A percentile compares a stretch with the other conserved stretches of the same genome.
These are phyloP conservation scores for Talaromyces piceae DNA, from an alignment of 2,329 filamentous ascomycete genomes.

Conservation along the genomic window DNA sequence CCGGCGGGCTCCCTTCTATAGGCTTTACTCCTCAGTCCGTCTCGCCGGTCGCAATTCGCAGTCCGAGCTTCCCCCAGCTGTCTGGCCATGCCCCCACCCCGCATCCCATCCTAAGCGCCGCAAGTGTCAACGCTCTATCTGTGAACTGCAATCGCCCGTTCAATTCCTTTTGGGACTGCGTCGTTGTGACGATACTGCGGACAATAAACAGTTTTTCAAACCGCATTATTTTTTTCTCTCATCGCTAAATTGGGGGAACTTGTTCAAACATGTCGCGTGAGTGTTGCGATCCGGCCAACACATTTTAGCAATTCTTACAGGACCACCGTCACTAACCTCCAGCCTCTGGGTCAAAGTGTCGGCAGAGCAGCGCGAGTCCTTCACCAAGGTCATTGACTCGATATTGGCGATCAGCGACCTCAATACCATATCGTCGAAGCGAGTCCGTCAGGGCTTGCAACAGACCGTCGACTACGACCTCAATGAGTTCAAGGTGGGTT, in stretches of 20 bases:
- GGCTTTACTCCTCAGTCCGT: background rate
- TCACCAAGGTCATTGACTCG: constrained; percentile 54
- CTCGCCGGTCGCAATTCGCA: background rate
- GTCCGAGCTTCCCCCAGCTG: constrained; percentile 10
- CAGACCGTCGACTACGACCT: constrained; percentile 54
- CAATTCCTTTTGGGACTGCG: constrained; percentile 14
- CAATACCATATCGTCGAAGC: constrained; percentile 58
- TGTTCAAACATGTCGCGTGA: constrained; percentile 33
- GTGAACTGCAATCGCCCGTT: constrained; percentile 6
- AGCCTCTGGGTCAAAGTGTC: constrained; percentile 34
- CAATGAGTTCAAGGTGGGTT: constrained; percentile 52
- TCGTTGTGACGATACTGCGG: background rate
- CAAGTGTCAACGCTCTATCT: constrained; percentile 10
- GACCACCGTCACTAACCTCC: constrained; percentile 11
- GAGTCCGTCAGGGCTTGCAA: constrained; percentile 57
- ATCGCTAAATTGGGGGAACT: background rate
- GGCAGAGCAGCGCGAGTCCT: constrained; percentile 42
- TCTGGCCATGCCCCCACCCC: constrained; percentile 26
- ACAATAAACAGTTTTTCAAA: background rate
- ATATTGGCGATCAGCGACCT: constrained; percentile 56
- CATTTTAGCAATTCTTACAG: too few species aligned
- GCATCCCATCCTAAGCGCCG: constrained; percentile 30
- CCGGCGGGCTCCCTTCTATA: background rate
- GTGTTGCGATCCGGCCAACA: constrained; percentile 8
- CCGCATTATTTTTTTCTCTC: background rate